These are phyloP conservation scores for Claviceps monticola DNA, from an alignment of 2,329 filamentous ascomycete species.

Conservation along the genomic window DNA sequence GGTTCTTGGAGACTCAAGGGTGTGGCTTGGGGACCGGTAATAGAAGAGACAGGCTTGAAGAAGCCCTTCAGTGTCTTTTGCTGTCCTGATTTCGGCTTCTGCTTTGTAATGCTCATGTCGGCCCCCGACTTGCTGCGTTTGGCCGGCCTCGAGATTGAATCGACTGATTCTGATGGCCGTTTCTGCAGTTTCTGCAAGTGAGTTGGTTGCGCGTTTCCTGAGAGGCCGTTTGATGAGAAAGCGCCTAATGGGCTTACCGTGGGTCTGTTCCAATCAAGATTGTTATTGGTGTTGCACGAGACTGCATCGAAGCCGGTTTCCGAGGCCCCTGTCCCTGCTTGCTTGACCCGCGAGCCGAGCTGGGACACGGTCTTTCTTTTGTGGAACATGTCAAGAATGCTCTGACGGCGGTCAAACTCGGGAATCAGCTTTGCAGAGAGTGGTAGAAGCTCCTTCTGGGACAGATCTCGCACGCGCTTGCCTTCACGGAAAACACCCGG, in stretches of 20 bases:
- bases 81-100: conserved; percentile 20
- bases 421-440: conserved; percentile 73
- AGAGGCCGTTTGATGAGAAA: not conserved
- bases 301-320: not conserved
- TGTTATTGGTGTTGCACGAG: not conserved
- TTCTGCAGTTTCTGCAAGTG: conserved; percentile 3
- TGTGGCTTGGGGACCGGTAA: not conserved
- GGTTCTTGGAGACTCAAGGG: not conserved
- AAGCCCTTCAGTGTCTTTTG: conserved; percentile 61
- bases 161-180: not conserved
- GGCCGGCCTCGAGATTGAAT: not conserved
- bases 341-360: not conserved
- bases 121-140: conserved; percentile 16
- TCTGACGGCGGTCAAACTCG: conserved; percentile 74
- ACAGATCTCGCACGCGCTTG: conserved; percentile 51
- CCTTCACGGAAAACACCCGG: conserved; percentile 56
- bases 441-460: conserved; percentile 50
- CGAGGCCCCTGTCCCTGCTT: not conserved
- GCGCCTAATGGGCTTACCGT: not conserved
- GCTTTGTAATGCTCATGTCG: conserved; percentile 16
- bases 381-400: conserved; percentile 83
- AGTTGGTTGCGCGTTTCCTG: not conserved
- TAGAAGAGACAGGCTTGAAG: conserved; percentile 43
- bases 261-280: not conserved
- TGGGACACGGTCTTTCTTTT: conserved; percentile 14